Evolutionary conservation across 2,329 filamentous ascomycete species (phyloP), one percentile per base, ranked within the genome.

Genomic region (Cladosporium sp.): DNA sequence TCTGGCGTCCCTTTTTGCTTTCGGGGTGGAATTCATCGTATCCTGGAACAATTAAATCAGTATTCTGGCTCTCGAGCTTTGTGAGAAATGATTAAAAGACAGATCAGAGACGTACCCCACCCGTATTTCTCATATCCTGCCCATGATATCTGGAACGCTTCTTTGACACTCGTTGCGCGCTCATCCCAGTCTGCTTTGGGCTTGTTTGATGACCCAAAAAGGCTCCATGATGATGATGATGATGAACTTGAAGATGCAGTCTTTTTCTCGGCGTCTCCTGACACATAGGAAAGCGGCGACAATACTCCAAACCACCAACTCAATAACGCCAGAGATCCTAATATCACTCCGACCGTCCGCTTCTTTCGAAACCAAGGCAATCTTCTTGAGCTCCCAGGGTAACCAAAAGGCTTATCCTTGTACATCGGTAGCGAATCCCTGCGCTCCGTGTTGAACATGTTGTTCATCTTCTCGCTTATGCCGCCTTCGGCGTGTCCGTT

Each of bases 371-470:
- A 84, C 59, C 80, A 69, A 29, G 80, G 76, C 45, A 76, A 75
- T 54, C 76, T 74, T 60, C 80, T 79, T 18, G 61, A 59, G 13
- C 80, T 80, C 29, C 77, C 72, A 38, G 79, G 76, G 61, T 87
- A 84, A 43, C 77, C 78, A 65, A 88, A 93, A n/a, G 93, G 93
- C 69, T 98, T 98, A 72, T 98, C 93, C 72, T 98, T 98, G 75
- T 98, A 98, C 86, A 97, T 91, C 39, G 93, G 93, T 55, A 98
- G 73, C 51, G 61, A 59, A 20, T 82, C 75, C 53, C 67, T 68
- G 70, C 79, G 75, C 41, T 77, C 73, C 43, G 70, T 69, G 32
- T 83, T 80, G 55, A 91, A 83, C 53, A 90, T 77, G 52, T 75
- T 77, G 43, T 78, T 79, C 30, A 88, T 74, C 54, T 79, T 81